Percentiles rank a stretch among this genome's conserved stretches.
Evolutionary conservation across 352 stramenopile species (phyloP).

Genomic region (Thraustotheca clavata): DNA sequence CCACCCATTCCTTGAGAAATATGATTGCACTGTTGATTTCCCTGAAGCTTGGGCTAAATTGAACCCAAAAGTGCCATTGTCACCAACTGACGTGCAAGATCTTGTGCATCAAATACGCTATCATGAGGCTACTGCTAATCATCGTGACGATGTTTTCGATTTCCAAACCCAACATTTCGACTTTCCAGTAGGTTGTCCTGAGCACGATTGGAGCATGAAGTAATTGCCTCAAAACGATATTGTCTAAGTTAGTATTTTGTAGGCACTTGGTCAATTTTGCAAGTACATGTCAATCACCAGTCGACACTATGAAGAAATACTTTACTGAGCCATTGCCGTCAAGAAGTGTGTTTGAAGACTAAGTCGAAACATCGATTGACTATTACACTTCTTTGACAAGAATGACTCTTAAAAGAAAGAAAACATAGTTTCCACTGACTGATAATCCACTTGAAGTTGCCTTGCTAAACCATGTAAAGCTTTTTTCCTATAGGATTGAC

Average conservation of each 20-base stretch:
- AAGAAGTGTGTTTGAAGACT: neutral
- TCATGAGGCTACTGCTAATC: neutral
- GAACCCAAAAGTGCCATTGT: neutral
- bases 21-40: conserved; percentile 29
- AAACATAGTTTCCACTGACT: conserved; percentile 9
- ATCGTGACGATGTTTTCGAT: conserved; percentile 15
- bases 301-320: neutral
- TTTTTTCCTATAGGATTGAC: neutral
- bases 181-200: neutral
- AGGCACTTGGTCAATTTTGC: conserved; percentile 15
- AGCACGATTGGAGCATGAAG: conserved; percentile 5
- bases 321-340: neutral
- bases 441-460: conserved; percentile 14
- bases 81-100: neutral
- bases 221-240: neutral
- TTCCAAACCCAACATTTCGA: conserved; percentile 1
- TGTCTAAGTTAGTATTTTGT: neutral
- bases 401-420: conserved; percentile 20
- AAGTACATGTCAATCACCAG: neutral
- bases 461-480: neutral
- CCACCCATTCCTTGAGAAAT: conserved; percentile 81
- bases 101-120: conserved; percentile 6
- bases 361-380: neutral
- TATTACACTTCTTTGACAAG: neutral
- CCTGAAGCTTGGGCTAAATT: conserved; percentile 5